Evolutionary conservation across 805 yeast genomes (phyloP).

Genomic region (Blastobotrys americana): DNA sequence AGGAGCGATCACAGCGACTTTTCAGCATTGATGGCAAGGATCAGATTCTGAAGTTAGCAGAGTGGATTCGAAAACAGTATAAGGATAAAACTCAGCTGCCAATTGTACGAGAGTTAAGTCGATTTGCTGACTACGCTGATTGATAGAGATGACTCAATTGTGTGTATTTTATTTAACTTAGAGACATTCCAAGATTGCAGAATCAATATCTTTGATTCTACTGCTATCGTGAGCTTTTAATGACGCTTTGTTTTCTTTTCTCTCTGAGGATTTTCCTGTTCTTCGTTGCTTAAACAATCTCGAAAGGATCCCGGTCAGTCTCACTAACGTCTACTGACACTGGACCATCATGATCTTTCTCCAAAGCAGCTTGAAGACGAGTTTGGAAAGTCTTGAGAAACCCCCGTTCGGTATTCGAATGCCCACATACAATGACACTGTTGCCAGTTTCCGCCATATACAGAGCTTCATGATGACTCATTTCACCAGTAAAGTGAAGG

Average conservation of each 20-base stretch:
- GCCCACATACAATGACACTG: constrained; percentile 73
- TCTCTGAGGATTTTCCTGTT: constrained; percentile 2
- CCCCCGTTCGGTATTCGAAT: constrained; percentile 89
- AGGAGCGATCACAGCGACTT: constrained; percentile 9
- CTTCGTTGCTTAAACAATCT: constrained; percentile 25
- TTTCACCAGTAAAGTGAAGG: constrained; percentile 80
- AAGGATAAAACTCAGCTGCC: constrained; percentile 8
- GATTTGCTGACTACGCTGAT: constrained; percentile 4
- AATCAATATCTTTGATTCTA: no score
- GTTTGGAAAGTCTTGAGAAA: constrained; percentile 49
- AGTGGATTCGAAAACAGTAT: constrained; percentile 25
- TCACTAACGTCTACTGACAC: constrained; percentile 45
- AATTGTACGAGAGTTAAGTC: constrained; percentile 1
- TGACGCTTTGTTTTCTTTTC: constrained; percentile 6
- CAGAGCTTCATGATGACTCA: constrained; percentile 88
- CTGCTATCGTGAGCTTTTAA: not conserved
- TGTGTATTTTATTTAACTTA: no score
- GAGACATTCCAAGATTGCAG: no score
- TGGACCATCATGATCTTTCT: constrained; percentile 24
- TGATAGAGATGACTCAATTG: no score
- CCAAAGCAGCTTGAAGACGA: constrained; percentile 42
- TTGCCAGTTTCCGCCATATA: constrained; percentile 62
- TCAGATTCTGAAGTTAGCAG: constrained; percentile 20
- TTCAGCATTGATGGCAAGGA: constrained; percentile 24
- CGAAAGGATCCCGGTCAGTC: constrained; percentile 60